Base-by-base conservation (phyloP, 805 yeast genomes). In the Komagataella pastoris region DNA sequence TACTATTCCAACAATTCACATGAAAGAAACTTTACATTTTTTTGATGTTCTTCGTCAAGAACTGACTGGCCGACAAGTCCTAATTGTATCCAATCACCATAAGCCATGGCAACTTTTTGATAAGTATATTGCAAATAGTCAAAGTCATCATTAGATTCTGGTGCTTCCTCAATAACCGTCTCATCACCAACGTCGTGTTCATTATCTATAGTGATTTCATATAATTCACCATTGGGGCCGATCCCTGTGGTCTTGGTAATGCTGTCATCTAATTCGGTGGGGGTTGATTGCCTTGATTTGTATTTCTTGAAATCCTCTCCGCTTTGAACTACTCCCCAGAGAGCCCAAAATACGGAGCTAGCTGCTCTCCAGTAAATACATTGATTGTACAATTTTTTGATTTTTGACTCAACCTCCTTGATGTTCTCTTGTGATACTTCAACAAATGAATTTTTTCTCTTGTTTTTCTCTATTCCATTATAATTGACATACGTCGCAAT, bases 281-380 rank as follows among this genome's bases (percentile, higher is more conserved):
- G 10, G 47, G 10, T 18, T 10, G 19, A 12, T 19, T 36, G 18
- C 7, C 17, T 17, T 43, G 12, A 3, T 14, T 3, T 12, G 43
- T n/a, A 50, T 51, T 3, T 43, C 48, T 19, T 48, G 55, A 17
- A 62, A 49, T 2, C 60, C 50, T 17, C 67, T 67, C 36, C 56
- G 57, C 47, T 61, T 60, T 46, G 47, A 40, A 93, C 76, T 47
- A 93, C 74, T 1, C 96, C 98, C 99, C 99, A 91, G 24, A 90
- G 62, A 3, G 84, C 75, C 99, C 99, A 91, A 61, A 76, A 79
- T 7, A 86, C 71, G 49, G 84, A 84, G 19, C 80, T 91, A 0
- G 88, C 71, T 1, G 95, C 80, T 60, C 97, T 75, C 96, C 97
- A 91, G 51, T 73, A 72, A 2, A 79, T 68, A 30, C 82, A 75